Evolutionary conservation across 148 eudicot genomes (phyloP).

Genomic region (Heliamphora exappendiculata): DNA sequence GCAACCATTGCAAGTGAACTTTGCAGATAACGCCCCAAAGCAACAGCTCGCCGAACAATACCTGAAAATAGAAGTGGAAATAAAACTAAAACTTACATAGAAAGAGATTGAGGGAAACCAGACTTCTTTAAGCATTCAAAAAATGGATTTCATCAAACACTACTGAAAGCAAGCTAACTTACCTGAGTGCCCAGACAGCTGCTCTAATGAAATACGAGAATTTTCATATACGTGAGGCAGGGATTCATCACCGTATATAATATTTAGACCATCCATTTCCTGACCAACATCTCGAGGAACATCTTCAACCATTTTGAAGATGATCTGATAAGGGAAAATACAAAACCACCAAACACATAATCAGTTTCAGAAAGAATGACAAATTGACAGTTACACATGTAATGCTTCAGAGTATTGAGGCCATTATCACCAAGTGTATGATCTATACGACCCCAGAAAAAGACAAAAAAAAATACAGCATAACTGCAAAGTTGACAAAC

Average conservation of each 20-base stretch:
- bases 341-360: not conserved
- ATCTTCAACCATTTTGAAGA: conserved; percentile 90
- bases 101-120: not conserved
- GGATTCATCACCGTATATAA: conserved; percentile 80
- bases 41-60: conserved; percentile 87
- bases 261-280: conserved; percentile 71
- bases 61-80: conserved; percentile 35
- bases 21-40: conserved; percentile 82
- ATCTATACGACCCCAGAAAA: not conserved
- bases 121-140: not conserved
- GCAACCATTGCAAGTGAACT: conserved; percentile 98
- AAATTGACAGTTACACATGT: not conserved
- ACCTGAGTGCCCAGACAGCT: conserved; percentile 78
- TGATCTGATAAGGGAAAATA: conserved; percentile 48
- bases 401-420: not conserved
- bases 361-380: not conserved
- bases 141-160: conserved; percentile 5
- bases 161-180: conserved; percentile 3
- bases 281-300: conserved; percentile 88
- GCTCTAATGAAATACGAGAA: conserved; percentile 82
- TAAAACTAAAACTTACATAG: not conserved
- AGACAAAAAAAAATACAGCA: conserved; percentile 1
- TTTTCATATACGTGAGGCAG: conserved; percentile 90
- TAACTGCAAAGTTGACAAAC: not conserved
- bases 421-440: not conserved